phyloP scores from a whole-genome alignment of 257 asterid genomes.

The Apocynum venetum region DNA sequence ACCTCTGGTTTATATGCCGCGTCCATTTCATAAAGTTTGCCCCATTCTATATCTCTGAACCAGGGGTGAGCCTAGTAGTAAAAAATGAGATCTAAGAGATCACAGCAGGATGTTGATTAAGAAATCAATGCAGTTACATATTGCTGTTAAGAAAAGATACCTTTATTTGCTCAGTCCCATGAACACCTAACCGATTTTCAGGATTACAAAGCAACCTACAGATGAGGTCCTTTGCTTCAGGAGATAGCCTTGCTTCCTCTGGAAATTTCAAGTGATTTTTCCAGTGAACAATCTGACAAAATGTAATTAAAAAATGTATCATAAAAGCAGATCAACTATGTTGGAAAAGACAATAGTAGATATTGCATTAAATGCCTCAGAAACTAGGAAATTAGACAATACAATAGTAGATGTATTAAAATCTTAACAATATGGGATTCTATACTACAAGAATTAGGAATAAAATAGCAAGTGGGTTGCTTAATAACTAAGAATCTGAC shows the following conservation, averaged over 20 bases:
- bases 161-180: slow-evolving; percentile 77
- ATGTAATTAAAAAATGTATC: neutral
- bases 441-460: neutral
- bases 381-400: neutral
- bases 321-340: slow-evolving; percentile 6
- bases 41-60: slow-evolving; percentile 75
- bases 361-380: neutral
- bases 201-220: slow-evolving; percentile 57
- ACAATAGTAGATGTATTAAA: neutral
- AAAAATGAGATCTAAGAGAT: neutral
- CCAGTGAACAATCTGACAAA: slow-evolving; percentile 71
- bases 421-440: neutral
- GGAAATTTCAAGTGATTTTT: slow-evolving; percentile 63
- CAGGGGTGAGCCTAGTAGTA: slow-evolving; percentile 69
- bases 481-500: neutral
- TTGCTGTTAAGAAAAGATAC: slow-evolving; percentile 26
- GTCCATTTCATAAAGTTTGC: slow-evolving; percentile 62
- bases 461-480: neutral
- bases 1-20: slow-evolving; percentile 87
- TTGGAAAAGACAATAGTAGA: neutral
- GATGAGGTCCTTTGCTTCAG: slow-evolving; percentile 73
- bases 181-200: slow-evolving; percentile 58
- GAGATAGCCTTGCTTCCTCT: slow-evolving; percentile 49
- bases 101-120: neutral
- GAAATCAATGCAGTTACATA: neutral